Evolutionary conservation across 2,329 filamentous ascomycete genomes (phyloP).

Genomic region (Claviceps capensis): DNA sequence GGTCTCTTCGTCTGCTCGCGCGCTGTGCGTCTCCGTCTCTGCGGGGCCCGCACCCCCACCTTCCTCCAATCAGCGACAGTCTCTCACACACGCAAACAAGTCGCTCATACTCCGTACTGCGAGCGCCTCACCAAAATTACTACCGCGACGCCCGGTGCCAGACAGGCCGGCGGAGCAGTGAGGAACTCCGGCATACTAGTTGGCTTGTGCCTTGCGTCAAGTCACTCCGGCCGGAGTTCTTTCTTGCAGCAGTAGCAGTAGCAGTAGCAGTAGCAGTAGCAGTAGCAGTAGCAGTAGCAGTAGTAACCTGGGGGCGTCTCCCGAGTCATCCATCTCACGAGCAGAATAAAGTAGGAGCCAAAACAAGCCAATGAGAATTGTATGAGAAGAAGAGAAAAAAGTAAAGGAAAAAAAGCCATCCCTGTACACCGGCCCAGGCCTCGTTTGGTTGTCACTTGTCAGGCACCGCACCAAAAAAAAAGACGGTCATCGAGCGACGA

Average conservation of each 20-base stretch:
- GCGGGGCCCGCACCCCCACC: neutral
- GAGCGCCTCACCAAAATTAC: neutral
- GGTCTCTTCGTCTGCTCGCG: neutral
- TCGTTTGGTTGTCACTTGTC: neutral
- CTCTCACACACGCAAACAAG: neutral
- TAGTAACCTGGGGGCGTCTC: too few relatives aligned
- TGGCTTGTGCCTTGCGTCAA: neutral
- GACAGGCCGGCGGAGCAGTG: neutral
- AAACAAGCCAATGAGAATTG: too few relatives aligned
- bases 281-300: too few relatives aligned
- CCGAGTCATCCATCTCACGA: neutral
- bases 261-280: too few relatives aligned
- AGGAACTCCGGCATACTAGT: slow-evolving; percentile 2
- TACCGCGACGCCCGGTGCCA: neutral
- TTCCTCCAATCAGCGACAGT: neutral
- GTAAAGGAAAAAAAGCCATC: neutral
- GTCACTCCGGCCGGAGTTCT: neutral
- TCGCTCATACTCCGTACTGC: slow-evolving; percentile 1
- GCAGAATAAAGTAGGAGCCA: neutral
- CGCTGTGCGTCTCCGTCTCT: neutral
- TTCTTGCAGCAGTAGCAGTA: neutral
- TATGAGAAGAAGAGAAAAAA: too few relatives aligned
- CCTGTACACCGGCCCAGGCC: neutral
- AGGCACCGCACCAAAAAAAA: neutral
- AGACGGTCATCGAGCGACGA: neutral